These are phyloP conservation scores for Kazachstania taianensis DNA, from an alignment of 805 yeast species.

Conservation along the genomic window DNA sequence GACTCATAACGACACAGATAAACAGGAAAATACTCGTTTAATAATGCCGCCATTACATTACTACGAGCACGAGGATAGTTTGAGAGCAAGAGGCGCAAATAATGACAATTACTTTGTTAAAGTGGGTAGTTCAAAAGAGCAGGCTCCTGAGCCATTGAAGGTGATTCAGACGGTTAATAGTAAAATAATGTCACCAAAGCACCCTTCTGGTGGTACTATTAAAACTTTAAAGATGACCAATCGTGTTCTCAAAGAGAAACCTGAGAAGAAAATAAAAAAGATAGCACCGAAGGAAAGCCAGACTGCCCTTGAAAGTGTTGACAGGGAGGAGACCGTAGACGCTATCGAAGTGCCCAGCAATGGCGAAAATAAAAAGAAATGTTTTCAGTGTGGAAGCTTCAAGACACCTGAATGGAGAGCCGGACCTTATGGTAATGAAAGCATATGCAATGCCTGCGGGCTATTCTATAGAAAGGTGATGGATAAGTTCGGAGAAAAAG, in stretches of 20 bases:
- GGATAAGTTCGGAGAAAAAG: constrained; percentile 26
- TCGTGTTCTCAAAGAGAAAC: not conserved
- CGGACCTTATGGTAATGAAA: constrained; percentile 76
- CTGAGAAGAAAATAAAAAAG: not conserved
- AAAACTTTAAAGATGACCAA: constrained; percentile 1
- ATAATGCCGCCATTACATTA: too few species aligned
- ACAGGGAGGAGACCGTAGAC: not conserved
- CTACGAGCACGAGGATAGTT: constrained; percentile 1
- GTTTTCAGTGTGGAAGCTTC: constrained; percentile 5
- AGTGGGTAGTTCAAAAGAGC: not conserved
- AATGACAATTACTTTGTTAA: too few species aligned
- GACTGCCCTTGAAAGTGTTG: not conserved
- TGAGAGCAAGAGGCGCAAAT: not conserved
- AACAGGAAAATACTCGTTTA: too few species aligned
- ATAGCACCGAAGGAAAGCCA: not conserved
- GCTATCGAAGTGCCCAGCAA: not conserved
- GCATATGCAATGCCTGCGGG: constrained; percentile 90
- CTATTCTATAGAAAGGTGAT: constrained; percentile 55
- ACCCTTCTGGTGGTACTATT: constrained; percentile 1
- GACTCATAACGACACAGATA: too few species aligned
- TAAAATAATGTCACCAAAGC: not conserved
- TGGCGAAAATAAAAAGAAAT: constrained; percentile 2
- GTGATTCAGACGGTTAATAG: not conserved
- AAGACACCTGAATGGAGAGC: constrained; percentile 86
- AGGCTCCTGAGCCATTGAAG: not conserved